Base-by-base conservation (phyloP, 805 yeast genomes). In the Kregervanrija fluxuum region DNA sequence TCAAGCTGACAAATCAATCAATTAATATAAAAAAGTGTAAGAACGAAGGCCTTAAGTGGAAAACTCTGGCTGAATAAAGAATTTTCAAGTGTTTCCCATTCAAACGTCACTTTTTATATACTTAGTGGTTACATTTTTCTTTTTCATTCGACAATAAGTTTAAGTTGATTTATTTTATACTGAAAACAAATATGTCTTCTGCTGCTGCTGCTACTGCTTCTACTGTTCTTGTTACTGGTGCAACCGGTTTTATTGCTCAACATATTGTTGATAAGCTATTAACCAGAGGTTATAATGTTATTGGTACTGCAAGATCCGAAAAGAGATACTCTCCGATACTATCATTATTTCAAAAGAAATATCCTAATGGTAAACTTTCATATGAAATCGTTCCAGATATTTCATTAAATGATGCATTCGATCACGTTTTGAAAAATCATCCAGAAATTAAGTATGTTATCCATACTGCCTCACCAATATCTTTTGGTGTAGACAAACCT, bases 351-450 rank as follows among this genome's bases (percentile, higher is more conserved):
- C 47, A 45, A 48, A 13, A 36, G 16, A 41, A 42, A 36, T 49
- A 48, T 35, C 54, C 54, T 34, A 35, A 51, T 5, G 51, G 44
- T 8, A 49, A 59, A 38, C 64, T 54, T 43, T 48, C 51, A 11
- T 56, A 55, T 46, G 68, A 52, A 37, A 53, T 67, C 37, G 70
- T 68, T 22, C 37, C 48, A 5, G 69, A 66, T 44, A 57, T 66
- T 43, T 57, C 58, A 3, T 58, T 44, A 5, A 53, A 47, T 3
- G 69, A 66, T 11, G 78, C 80, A 2, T 77, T 77, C 48, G 79
- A 74, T 50, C 59, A 62, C 8, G 71, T 69, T 0, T 58, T 78
- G 37, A 48, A 60, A 36, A 59, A 55, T 14, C 64, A 73, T 44
- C 51, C 60, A 15, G 66, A 63, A 22, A 54, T 67, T 43, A 60